These are phyloP conservation scores for Kurtzmaniella fragi DNA, from an alignment of 805 yeast species.

Conservation along the genomic window DNA sequence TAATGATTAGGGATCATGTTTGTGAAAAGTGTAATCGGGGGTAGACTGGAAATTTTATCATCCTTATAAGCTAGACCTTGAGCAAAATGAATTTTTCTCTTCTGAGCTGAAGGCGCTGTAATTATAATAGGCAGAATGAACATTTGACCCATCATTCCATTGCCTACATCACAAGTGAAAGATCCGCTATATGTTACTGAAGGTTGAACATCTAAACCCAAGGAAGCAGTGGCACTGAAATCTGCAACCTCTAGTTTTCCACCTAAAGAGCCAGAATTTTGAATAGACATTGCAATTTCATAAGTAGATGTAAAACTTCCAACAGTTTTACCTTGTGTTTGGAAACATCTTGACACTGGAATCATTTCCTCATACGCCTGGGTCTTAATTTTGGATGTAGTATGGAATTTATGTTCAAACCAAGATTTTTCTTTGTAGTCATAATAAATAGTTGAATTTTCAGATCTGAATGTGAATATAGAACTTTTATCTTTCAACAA, in stretches of 20 bases:
- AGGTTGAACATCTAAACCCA: conserved; percentile 7
- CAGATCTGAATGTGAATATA: no score
- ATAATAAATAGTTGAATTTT: no score
- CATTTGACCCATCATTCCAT: conserved; percentile 12
- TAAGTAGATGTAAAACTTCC: conserved; percentile 6
- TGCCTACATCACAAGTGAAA: conserved; percentile 10
- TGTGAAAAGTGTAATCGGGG: conserved; percentile 5
- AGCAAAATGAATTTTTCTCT: conserved; percentile 5
- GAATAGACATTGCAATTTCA: neutral
- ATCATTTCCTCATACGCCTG: conserved; percentile 2
- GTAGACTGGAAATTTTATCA: neutral
- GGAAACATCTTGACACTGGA: conserved; percentile 11
- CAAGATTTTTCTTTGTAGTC: conserved; percentile 4
- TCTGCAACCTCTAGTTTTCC: neutral
- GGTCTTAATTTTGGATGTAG: neutral
- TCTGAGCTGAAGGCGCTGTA: conserved; percentile 7
- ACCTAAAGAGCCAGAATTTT: neutral
- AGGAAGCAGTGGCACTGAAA: conserved; percentile 3
- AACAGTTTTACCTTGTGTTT: conserved; percentile 6
- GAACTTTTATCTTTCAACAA: no score
- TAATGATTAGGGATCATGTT: conserved; percentile 9
- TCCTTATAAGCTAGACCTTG: conserved; percentile 6
- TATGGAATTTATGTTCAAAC: conserved; percentile 4
- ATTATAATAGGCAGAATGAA: conserved; percentile 10
- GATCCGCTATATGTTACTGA: conserved; percentile 5